phyloP scores from a whole-genome alignment of 208 protist species.

The Leishmania tropica region DNA sequence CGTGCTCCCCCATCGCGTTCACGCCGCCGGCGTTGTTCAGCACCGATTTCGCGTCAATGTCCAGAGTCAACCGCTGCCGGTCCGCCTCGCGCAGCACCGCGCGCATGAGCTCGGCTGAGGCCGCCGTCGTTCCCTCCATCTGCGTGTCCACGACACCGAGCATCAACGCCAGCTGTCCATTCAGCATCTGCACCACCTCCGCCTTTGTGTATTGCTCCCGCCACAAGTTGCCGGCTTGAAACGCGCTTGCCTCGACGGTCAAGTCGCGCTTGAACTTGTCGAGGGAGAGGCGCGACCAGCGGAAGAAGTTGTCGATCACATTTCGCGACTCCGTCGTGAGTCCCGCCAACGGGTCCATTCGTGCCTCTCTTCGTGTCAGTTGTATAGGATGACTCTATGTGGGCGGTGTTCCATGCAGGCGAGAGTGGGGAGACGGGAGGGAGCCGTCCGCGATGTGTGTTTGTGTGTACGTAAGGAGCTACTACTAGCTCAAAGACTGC shows the following conservation, averaged over 20 bases:
- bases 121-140: slow-evolving; percentile 46
- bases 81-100: slow-evolving; percentile 74
- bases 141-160: slow-evolving; percentile 58
- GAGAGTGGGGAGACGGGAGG: neutral
- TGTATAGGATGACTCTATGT: neutral
- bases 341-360: slow-evolving; percentile 43
- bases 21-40: slow-evolving; percentile 58
- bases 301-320: slow-evolving; percentile 63
- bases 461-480: neutral
- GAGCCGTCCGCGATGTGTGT: neutral
- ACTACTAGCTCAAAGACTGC: neutral
- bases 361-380: neutral
- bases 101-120: slow-evolving; percentile 63
- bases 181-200: slow-evolving; percentile 52
- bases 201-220: slow-evolving; percentile 51
- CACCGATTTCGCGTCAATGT: slow-evolving; percentile 51
- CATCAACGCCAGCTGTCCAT: slow-evolving; percentile 57
- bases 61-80: slow-evolving; percentile 53
- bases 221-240: slow-evolving; percentile 57
- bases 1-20: slow-evolving; percentile 55
- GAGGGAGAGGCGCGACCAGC: slow-evolving; percentile 65
- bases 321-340: slow-evolving; percentile 53
- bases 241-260: slow-evolving; percentile 56
- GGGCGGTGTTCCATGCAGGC: neutral
- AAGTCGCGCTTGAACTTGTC: slow-evolving; percentile 72